These are phyloP conservation scores for Amanita fuliginea DNA, from an alignment of 768 basidiomycete genomes.

Conservation along the genomic window DNA sequence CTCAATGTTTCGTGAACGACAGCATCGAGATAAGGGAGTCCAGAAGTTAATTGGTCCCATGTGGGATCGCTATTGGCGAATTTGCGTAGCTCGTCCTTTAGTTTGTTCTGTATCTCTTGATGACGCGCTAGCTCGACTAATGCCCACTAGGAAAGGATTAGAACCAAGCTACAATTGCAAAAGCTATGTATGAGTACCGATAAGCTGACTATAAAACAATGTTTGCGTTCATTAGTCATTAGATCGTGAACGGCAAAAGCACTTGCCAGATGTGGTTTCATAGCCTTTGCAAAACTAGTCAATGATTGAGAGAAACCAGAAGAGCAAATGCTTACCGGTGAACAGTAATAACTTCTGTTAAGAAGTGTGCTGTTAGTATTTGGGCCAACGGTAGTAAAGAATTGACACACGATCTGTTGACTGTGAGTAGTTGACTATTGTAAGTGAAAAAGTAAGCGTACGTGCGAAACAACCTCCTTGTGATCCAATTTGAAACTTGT, in stretches of 20 bases:
- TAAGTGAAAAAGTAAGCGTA: conserved; percentile 5
- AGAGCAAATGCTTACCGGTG: conserved; percentile 18
- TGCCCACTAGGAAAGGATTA: conserved; percentile 11
- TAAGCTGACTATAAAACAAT: not conserved
- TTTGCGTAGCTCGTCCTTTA: conserved; percentile 11
- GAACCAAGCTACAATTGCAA: not conserved
- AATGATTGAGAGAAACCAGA: not conserved
- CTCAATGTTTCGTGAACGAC: conserved; percentile 28
- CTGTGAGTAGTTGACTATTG: not conserved
- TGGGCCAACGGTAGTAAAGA: not conserved
- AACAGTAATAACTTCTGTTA: conserved; percentile 23
- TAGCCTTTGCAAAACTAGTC: conserved; percentile 24
- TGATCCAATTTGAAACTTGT: conserved; percentile 22
- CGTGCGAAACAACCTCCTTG: conserved; percentile 26
- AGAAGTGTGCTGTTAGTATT: not conserved
- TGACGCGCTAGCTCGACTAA: conserved; percentile 14
- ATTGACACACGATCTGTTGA: conserved; percentile 7
- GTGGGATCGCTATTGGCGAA: conserved; percentile 19
- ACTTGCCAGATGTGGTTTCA: conserved; percentile 38
- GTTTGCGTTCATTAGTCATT: not conserved
- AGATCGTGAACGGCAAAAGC: not conserved
- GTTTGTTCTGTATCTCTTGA: conserved; percentile 9
- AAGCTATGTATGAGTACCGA: not conserved
- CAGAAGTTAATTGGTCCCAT: conserved; percentile 29
- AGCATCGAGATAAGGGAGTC: conserved; percentile 33